A percentile compares a stretch with the other conserved stretches of the same genome.
These are phyloP conservation scores for Termitomyces sp. DNA, from an alignment of 768 basidiomycete genomes.

Conservation along the genomic window DNA sequence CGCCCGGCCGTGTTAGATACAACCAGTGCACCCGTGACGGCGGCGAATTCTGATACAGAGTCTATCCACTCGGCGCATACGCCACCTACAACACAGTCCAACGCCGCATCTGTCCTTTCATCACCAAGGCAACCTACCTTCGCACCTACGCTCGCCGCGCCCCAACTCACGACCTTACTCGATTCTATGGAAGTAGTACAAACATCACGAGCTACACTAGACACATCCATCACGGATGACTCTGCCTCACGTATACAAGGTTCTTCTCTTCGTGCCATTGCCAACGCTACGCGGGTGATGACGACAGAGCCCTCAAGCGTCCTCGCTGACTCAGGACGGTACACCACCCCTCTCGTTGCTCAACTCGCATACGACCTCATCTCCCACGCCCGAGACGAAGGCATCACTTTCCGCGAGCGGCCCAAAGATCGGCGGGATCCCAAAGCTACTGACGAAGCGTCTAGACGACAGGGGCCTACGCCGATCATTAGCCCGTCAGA, in stretches of 20 bases:
- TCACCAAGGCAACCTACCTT: slow-evolving; percentile 40
- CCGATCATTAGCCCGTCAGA: slow-evolving; percentile 41
- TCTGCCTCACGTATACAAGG: slow-evolving; percentile 46
- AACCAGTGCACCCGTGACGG: slow-evolving; percentile 3
- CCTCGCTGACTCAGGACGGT: slow-evolving; percentile 65
- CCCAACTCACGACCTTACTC: slow-evolving; percentile 39
- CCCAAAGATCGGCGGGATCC: slow-evolving; percentile 44
- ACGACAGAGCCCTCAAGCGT: slow-evolving; percentile 73
- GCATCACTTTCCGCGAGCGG: slow-evolving; percentile 45
- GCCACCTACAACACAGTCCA: slow-evolving; percentile 18
- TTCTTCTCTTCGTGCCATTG: slow-evolving; percentile 68
- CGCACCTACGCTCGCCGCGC: slow-evolving; percentile 35
- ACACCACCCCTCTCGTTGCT: slow-evolving; percentile 58
- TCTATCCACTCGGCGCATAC: slow-evolving; percentile 31
- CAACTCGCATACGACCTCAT: slow-evolving; percentile 67
- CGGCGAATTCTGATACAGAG: slow-evolving; percentile 25
- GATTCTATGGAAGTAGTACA: slow-evolving; percentile 25
- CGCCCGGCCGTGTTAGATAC: slow-evolving; percentile 15
- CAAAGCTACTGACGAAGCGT: slow-evolving; percentile 15
- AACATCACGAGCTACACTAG: slow-evolving; percentile 12
- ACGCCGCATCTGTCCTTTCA: slow-evolving; percentile 26
- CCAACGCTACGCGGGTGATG: slow-evolving; percentile 86
- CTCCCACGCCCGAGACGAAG: slow-evolving; percentile 62
- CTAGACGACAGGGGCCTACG: slow-evolving; percentile 30
- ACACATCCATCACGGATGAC: slow-evolving; percentile 22